A percentile compares a stretch with the other conserved stretches of the same genome.
phyloP scores from a whole-genome alignment of 2,329 filamentous ascomycete species.

The Nemania sp. region DNA sequence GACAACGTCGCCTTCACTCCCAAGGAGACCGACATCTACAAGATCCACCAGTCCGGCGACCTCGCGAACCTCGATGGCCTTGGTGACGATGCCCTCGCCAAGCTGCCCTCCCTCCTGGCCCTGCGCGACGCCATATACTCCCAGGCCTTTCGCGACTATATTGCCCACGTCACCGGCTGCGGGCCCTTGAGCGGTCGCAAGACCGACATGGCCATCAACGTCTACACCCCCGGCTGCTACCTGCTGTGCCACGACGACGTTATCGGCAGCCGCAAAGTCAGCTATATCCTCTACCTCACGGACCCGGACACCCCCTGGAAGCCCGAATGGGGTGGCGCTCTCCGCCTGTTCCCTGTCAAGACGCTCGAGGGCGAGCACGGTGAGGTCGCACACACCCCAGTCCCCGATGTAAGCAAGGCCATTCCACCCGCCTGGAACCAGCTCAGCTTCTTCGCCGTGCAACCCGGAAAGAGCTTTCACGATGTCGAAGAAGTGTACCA shows the following conservation, averaged over 20 bases:
- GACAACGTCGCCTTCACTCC: slow-evolving; percentile 93
- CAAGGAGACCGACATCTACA: slow-evolving; percentile 99
- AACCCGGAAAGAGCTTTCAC: slow-evolving; percentile 98
- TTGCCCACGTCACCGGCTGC: slow-evolving; percentile 82
- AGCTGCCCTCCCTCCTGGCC: slow-evolving; percentile 84
- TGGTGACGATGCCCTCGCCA: slow-evolving; percentile 80
- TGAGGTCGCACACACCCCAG: slow-evolving; percentile 76
- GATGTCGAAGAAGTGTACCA: slow-evolving; percentile 98
- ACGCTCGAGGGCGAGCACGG: slow-evolving; percentile 69
- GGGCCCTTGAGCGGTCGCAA: slow-evolving; percentile 89
- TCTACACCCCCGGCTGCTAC: slow-evolving; percentile 96
- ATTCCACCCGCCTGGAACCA: slow-evolving; percentile 98
- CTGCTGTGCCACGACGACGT: slow-evolving; percentile 97
- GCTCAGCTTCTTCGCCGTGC: slow-evolving; percentile 95
- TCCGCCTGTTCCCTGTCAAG: slow-evolving; percentile 80
- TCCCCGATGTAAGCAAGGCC: slow-evolving; percentile 75
- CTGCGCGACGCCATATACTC: slow-evolving; percentile 97
- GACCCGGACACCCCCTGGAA: slow-evolving; percentile 92
- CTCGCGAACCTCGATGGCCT: slow-evolving; percentile 95
- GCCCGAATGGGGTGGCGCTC: slow-evolving; percentile 87
- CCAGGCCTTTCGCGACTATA: slow-evolving; percentile 82
- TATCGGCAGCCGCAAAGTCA: slow-evolving; percentile 93
- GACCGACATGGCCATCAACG: slow-evolving; percentile 99
- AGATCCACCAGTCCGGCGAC: slow-evolving; percentile 98
- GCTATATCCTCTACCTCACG: slow-evolving; percentile 95